Base-by-base conservation (phyloP, 192 early-diverging fungal species). In the Coemansia sp. region DNA sequence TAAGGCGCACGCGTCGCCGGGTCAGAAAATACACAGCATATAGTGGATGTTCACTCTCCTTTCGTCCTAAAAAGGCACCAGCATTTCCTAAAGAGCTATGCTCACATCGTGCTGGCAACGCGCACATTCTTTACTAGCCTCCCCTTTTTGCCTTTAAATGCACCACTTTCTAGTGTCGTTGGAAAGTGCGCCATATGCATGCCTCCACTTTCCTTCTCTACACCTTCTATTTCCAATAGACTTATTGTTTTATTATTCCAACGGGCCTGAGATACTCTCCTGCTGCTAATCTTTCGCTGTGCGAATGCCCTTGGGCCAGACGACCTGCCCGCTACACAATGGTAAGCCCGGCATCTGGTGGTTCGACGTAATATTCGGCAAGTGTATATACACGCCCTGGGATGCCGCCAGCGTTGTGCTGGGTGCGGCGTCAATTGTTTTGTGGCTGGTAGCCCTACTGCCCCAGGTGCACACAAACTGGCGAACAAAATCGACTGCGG, bases 391-490 rank as follows among this genome's bases (percentile, higher is more conserved):
- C 61, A 62, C 65, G n/a, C 39, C 54, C 33, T 67, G 65, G 65
- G 66, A 73, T 33, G 72, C 46, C 5, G 3, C 35, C 13, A 73
- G 72, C 53, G 48, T 44, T 27, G 24, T 63, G 0, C 53, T 73
- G 8, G 72, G 72, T 16, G 39, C 51, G 3, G 33, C 64, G 35
- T 73, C 76, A 19, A 62, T 73, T 13, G 60, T 36, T n/a, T 59
- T 72, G 13, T 78, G 76, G 76, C 33, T 78, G 1, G 16, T 68
- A 24, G 76, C 76, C 11, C 63, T 78, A 31, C 19, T 72, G 29
- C 76, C 76, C 1, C 76, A 78, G 34, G 63, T 78, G 7, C 35
- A 72, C 57, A 56, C 53, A 27, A 78, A 78, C 63, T 78, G 76
- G 76, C 62, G 46, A n/a, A 31, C 44, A 40, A 70, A 66, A 39